Base-by-base conservation (phyloP, 163 green algal species). In the Prototheca cutis region DNA sequence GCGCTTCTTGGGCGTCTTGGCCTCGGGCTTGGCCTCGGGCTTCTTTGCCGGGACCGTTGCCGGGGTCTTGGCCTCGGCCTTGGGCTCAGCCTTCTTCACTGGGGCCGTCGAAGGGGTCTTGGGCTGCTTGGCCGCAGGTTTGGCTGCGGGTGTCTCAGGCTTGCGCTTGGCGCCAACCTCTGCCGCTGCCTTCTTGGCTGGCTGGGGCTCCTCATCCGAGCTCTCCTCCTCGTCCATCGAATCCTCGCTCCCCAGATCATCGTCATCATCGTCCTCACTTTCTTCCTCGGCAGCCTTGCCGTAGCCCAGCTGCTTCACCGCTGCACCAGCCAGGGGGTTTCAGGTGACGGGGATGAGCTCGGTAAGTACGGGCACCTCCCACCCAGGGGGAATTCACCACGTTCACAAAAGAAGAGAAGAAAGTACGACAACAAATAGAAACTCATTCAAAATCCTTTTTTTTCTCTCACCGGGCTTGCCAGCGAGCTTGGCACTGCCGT, bases 1-100 rank as follows among this genome's bases (percentile, higher is more conserved):
- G 28, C 66, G 59, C 17, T 81, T 68, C 40, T 80, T 48, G 23
- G 42, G 36, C 36, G 27, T n/a, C 33, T 56, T 54, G 55, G 54
- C n/a, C 15, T 29, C 36, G 67, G 48, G 40, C 54, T 61, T 42
- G 49, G 51, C 33, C 52, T 66, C 58, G 32, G 34, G 53, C 27
- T n/a, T 40, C 42, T 55, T 59, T 42, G 42, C 39, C 18, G 40
- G 28, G 17, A 23, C 3, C 18, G 63, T 21, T 5, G 48, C 48
- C 54, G 52, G 32, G 4, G 55, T 13, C n/a, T 3, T 29, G 34
- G 34, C 39, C 1, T 10, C 7, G 24, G 55, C 23, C 34, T 52
- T 36, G 34, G 39, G 36, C 36, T 45, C 0, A 1, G 36, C 36
- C 1, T 45, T 10, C 36, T 45, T 45, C 13, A 15, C 32, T 56